phyloP scores from a whole-genome alignment of 2,329 filamentous ascomycete species.

The Colletotrichum sp. region DNA sequence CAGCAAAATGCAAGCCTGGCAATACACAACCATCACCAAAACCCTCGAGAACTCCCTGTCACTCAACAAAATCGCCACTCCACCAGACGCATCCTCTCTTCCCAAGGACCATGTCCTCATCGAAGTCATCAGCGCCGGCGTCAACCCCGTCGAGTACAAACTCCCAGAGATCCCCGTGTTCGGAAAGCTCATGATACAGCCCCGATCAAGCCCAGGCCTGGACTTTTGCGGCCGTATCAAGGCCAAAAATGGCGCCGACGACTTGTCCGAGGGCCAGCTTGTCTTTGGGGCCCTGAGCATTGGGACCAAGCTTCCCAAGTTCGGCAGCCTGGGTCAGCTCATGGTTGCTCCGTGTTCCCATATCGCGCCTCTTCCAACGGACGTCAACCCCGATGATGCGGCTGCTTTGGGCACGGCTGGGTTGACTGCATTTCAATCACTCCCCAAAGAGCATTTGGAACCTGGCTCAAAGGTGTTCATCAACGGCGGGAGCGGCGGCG shows the following conservation, averaged over 20 bases:
- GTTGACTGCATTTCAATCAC: conserved; percentile 25
- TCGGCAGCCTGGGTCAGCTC: conserved; percentile 24
- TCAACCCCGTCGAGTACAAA: conserved; percentile 58
- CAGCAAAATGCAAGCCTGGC: conserved; percentile 4
- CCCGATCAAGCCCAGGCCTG: conserved; percentile 40
- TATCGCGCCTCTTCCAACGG: conserved; percentile 11
- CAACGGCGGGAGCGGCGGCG: conserved; percentile 41
- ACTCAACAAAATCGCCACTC: not conserved
- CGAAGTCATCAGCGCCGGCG: conserved; percentile 41
- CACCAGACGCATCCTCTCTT: not conserved
- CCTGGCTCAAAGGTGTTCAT: conserved; percentile 30
- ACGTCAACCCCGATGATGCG: conserved; percentile 21
- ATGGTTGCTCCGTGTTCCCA: not conserved
- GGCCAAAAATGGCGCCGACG: conserved; percentile 1
- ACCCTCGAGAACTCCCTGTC: not conserved
- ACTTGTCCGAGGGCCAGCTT: conserved; percentile 18
- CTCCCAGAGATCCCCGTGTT: conserved; percentile 41
- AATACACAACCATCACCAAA: not conserved
- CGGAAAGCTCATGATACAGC: conserved; percentile 26
- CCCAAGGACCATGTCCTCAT: conserved; percentile 40
- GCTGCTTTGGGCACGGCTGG: conserved; percentile 26
- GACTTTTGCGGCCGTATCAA: conserved; percentile 58
- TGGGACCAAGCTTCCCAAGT: not conserved
- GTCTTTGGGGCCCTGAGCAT: conserved; percentile 20
- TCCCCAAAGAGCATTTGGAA: conserved; percentile 4